phyloP scores from a whole-genome alignment of 106 monocot species.

The Dendrobium huoshanense region DNA sequence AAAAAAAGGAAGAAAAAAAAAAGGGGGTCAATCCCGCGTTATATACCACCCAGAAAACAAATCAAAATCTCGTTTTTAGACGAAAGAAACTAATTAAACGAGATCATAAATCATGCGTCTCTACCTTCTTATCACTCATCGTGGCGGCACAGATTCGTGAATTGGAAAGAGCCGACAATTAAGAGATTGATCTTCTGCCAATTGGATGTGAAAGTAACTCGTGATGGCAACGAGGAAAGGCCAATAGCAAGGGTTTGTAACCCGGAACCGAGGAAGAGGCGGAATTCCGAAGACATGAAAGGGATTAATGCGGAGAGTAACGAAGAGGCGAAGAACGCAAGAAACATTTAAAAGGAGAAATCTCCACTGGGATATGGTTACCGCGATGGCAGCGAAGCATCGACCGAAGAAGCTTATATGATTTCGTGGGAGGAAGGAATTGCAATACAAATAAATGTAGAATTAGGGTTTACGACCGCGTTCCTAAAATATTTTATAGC shows the following conservation, averaged over 20 bases:
- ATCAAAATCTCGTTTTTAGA: background rate
- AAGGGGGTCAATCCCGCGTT: background rate
- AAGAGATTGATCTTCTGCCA: background rate
- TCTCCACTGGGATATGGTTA: conserved; percentile 3
- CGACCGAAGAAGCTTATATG: background rate
- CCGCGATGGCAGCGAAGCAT: conserved; percentile 9
- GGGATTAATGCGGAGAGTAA: background rate
- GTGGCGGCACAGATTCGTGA: background rate
- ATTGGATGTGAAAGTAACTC: background rate
- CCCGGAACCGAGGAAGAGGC: conserved; percentile 4
- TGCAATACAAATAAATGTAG: background rate
- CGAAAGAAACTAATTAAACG: background rate
- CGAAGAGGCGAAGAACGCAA: background rate
- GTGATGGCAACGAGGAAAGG: background rate
- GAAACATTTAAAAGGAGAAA: background rate
- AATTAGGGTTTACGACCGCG: background rate
- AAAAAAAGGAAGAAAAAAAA: background rate
- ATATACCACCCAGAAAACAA: background rate
- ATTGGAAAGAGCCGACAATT: background rate
- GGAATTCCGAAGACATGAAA: conserved; percentile 12
- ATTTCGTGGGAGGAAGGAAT: background rate
- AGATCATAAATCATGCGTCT: background rate
- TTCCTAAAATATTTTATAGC: background rate
- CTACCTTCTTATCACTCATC: conserved; percentile 9
- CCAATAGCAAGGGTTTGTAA: background rate